Evolutionary conservation across 176 grass and related monocot genomes (phyloP).

Genomic region (Avena eriantha): DNA sequence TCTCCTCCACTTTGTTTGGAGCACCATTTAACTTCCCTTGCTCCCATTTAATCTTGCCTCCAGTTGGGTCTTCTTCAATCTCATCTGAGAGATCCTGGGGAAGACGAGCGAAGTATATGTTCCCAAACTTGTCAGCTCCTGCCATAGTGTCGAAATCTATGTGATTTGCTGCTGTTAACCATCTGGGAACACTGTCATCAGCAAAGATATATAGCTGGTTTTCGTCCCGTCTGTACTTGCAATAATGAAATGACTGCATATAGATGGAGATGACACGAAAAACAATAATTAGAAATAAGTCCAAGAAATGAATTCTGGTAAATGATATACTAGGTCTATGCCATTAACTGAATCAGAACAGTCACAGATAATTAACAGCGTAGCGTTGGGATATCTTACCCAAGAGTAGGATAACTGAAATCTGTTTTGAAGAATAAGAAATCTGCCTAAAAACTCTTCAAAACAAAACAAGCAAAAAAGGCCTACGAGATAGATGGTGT

Average conservation of each 20-base stretch:
- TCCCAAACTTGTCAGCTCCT: constrained; percentile 96
- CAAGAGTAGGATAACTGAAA: background rate
- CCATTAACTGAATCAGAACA: constrained; percentile 5
- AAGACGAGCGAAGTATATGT: constrained; percentile 95
- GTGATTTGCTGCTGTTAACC: constrained; percentile 92
- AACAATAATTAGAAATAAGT: constrained; percentile 47
- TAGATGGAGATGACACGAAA: constrained; percentile 38
- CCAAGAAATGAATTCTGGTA: background rate
- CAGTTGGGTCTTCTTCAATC: constrained; percentile 99
- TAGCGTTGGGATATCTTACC: background rate
- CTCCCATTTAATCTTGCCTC: constrained; percentile 98
- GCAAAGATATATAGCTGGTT: constrained; percentile 98
- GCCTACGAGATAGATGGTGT: constrained; percentile 1
- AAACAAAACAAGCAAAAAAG: constrained; percentile 12
- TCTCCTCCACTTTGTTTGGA: constrained; percentile 98
- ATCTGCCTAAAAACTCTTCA: background rate
- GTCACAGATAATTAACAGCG: constrained; percentile 23
- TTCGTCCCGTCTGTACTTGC: constrained; percentile 98
- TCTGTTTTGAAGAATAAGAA: background rate
- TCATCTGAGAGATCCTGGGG: constrained; percentile 95
- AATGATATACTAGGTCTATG: background rate
- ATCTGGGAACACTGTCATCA: constrained; percentile 93
- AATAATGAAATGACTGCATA: constrained; percentile 96
- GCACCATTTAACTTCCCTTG: constrained; percentile 96
- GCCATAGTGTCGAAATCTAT: constrained; percentile 99